Conservation (phyloP, 2,329 filamentous ascomycete species). For the Rutstroemia sydowiana region DNA sequence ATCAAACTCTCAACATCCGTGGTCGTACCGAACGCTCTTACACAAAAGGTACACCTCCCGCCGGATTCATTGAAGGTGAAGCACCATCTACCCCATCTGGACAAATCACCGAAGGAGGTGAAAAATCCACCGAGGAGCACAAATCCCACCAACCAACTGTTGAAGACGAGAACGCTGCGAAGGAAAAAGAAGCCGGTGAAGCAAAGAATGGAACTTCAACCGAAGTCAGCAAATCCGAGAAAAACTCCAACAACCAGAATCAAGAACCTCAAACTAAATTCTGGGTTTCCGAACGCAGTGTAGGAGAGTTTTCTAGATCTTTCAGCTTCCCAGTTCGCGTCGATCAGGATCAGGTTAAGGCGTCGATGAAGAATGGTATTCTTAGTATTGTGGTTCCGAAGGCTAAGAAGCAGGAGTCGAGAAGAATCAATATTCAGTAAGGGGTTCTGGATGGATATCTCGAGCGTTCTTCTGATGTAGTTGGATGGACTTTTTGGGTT, state of each 20-base stretch:
- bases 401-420: slow-evolving; percentile 49
- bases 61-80: slow-evolving; percentile 42
- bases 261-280: slow-evolving; percentile 43
- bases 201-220: no score
- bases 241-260: slow-evolving; percentile 10
- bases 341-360: slow-evolving; percentile 54
- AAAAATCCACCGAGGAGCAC: slow-evolving; percentile 33
- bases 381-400: slow-evolving; percentile 59
- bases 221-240: slow-evolving; percentile 10
- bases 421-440: slow-evolving; percentile 44
- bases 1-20: slow-evolving; percentile 63
- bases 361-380: slow-evolving; percentile 58
- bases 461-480: no score
- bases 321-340: slow-evolving; percentile 62
- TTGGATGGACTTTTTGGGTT: no score
- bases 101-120: slow-evolving; percentile 38
- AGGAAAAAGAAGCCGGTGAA: no score
- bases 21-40: slow-evolving; percentile 61
- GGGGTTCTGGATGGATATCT: no score
- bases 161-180: no score
- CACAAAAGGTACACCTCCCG: slow-evolving; percentile 39
- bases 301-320: slow-evolving; percentile 60
- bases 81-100: no score
- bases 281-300: slow-evolving; percentile 62
- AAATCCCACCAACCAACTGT: slow-evolving; percentile 44